Base-by-base conservation (phyloP, 2,329 filamentous ascomycete species). In the Neonectria ditissima region DNA sequence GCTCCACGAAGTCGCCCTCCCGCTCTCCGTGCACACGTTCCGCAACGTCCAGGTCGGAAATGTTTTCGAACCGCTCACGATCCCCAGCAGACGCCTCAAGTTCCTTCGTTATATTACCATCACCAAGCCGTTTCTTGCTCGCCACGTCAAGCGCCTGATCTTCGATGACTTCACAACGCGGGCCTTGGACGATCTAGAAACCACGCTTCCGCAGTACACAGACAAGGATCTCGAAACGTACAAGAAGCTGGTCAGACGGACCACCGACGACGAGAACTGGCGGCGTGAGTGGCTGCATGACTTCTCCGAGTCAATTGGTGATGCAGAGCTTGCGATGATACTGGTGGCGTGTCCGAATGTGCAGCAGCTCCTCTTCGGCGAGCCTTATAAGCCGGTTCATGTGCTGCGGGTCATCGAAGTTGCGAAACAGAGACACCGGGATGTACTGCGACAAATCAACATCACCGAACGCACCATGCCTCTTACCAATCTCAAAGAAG, bases 51-150 rank as follows among this genome's bases (percentile, higher is more conserved):
- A 50, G 28, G 16, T 14, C 13, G 18, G 24, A 13, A 18, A 2
- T 5, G 14, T 10, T 11, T 18, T 16, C 10, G n/a, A 48, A 11
- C 34, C 20, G 2, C 7, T n/a, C 16, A 28, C 32, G 13, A 10
- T n/a, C 24, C 50, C 32, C 22, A 55, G 50, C 54, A 48, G 39
- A 16, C 48, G 58, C 30, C 13, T 62, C 5, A 24, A 59, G 34
- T 62, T 59, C 20, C 50, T 62, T 10, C 50, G 28, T 24, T 61
- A 56, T 24, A 44, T 61, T 39, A 54, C 45, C 7, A 53, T 61
- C 39, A 54, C 20, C 20, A 63, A 56, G 18, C 41, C 55, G 4
- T 41, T 63, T 22, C 47, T 59, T 16, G 60, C 55, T 16, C 30
- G 37, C 14, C 45, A 54, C 11, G 51, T 56, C 20, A 56, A 50